A percentile compares a stretch with the other conserved stretches of the same genome.
Conservation (phyloP, 1,139 yeast genomes). For the Yamadazyma atlantica region DNA sequence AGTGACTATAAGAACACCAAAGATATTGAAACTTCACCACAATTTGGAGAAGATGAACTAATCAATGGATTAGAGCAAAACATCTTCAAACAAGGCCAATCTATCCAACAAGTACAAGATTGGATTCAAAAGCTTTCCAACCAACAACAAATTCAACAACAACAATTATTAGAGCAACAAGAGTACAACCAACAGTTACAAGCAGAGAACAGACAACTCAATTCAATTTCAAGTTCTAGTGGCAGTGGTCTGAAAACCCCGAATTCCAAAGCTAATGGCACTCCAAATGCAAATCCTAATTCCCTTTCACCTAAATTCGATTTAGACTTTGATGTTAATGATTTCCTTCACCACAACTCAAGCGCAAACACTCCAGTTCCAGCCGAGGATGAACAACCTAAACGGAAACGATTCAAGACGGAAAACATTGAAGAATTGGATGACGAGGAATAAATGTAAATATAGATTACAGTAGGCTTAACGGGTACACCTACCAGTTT, state of each 20-base stretch:
- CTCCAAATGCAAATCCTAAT: no score
- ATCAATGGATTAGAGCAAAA: conserved; percentile 43
- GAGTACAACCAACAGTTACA: conserved; percentile 5
- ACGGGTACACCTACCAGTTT: no score
- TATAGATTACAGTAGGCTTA: no score
- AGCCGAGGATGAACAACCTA: conserved; percentile 22
- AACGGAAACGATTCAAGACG: conserved; percentile 12
- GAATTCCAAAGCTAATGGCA: conserved; percentile 1
- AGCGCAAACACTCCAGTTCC: conserved; percentile 13
- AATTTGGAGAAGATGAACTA: conserved; percentile 16
- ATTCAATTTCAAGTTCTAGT: background rate
- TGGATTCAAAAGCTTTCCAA: conserved; percentile 50
- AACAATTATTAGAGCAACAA: conserved; percentile 19
- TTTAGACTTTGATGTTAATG: conserved; percentile 41
- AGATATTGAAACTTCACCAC: background rate
- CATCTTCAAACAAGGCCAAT: conserved; percentile 50
- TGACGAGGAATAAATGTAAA: conserved; percentile 7
- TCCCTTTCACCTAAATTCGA: conserved; percentile 16
- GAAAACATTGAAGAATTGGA: conserved; percentile 13
- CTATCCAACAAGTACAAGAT: conserved; percentile 58
- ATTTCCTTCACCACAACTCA: conserved; percentile 23
- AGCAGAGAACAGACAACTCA: background rate
- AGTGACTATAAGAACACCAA: conserved; percentile 1
- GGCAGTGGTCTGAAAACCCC: conserved; percentile 5
- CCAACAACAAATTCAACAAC: conserved; percentile 36